phyloP scores from a whole-genome alignment of 1,284 basidiomycete species.

The Exobasidium cylindrosporum region DNA sequence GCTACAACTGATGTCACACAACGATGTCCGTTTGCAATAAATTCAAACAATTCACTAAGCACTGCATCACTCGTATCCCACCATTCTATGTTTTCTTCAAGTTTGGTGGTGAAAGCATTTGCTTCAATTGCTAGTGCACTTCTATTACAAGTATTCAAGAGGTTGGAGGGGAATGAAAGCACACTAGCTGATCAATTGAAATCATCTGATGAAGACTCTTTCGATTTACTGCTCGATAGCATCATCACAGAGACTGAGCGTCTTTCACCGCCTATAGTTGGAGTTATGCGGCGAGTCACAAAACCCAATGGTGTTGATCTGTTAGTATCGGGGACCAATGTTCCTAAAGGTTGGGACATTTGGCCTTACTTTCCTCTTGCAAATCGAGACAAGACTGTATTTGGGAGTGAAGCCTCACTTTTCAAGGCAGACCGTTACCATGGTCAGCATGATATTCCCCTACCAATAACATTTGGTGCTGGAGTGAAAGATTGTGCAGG shows the following conservation, averaged over 20 bases:
- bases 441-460: not conserved
- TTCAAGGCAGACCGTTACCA: constrained; percentile 5
- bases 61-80: not conserved
- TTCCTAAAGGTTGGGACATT: not conserved
- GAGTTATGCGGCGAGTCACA: not conserved
- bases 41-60: not conserved
- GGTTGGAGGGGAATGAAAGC: not conserved
- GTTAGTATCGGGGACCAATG: not conserved
- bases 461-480: constrained; percentile 1
- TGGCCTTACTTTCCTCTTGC: constrained; percentile 8
- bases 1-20: not conserved
- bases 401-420: not conserved
- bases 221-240: not conserved
- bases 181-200: not conserved
- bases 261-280: constrained; percentile 3
- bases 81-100: constrained; percentile 10
- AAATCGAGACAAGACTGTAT: not conserved
- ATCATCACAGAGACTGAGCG: constrained; percentile 9
- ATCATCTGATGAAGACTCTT: not conserved
- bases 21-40: not conserved
- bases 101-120: constrained; percentile 4
- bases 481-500: constrained; percentile 1
- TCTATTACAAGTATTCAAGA: not conserved
- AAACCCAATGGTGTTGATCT: not conserved
- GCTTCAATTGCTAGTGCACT: constrained; percentile 1